Evolutionary conservation across 257 asterid species (phyloP).

Genomic region (Nicotiana knightiana): DNA sequence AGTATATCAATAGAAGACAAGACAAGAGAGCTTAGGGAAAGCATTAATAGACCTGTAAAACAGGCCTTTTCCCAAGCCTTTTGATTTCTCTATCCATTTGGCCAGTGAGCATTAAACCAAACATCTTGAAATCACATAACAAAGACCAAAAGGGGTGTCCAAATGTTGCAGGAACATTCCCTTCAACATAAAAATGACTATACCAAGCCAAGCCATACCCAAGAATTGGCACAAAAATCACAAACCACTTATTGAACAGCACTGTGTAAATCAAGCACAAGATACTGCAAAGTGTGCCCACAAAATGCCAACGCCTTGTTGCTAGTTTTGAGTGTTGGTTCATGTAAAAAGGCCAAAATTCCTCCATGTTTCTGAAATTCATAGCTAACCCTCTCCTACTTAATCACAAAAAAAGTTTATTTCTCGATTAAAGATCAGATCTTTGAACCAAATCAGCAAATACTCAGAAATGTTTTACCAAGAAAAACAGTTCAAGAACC

Average conservation of each 20-base stretch:
- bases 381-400: conserved; percentile 20
- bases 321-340: conserved; percentile 81
- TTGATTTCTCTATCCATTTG: conserved; percentile 93
- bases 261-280: conserved; percentile 62
- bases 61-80: conserved; percentile 97
- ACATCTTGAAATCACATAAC: conserved; percentile 90
- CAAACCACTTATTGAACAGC: conserved; percentile 67
- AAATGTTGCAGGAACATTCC: conserved; percentile 86
- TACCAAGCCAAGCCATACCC: conserved; percentile 96
- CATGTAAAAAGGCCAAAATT: conserved; percentile 90
- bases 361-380: conserved; percentile 93
- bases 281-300: conserved; percentile 76
- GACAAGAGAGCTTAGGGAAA: neutral
- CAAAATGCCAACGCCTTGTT: conserved; percentile 95
- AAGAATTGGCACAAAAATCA: conserved; percentile 60
- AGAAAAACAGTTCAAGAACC: conserved; percentile 2
- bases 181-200: conserved; percentile 92
- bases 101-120: conserved; percentile 93
- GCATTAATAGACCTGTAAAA: conserved; percentile 55
- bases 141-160: conserved; percentile 97
- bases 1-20: conserved; percentile 4
- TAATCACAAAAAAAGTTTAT: neutral
- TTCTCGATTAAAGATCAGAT: neutral
- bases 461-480: neutral
- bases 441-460: neutral